Percentiles rank a stretch among this genome's conserved stretches.
Evolutionary conservation across 108 stramenopile species (phyloP).

Genomic region (Nitzschia putrida): DNA sequence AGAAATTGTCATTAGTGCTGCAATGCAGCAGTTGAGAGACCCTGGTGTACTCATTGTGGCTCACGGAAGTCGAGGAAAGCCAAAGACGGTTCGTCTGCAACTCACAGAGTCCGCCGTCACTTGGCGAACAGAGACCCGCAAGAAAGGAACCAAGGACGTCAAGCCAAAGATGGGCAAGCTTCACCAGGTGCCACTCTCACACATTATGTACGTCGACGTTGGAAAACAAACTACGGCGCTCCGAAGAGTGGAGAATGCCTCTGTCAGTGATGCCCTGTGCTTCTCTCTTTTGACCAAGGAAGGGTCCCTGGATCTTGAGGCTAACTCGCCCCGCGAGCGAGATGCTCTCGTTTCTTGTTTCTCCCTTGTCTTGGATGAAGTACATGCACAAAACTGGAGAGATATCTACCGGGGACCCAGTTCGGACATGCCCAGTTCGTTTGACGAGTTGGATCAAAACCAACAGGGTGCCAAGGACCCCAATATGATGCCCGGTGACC

Average conservation of each 20-base stretch:
- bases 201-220: slow-evolving; percentile 89
- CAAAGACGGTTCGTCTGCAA: slow-evolving; percentile 80
- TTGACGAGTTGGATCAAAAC: slow-evolving; percentile 69
- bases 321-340: slow-evolving; percentile 72
- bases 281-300: slow-evolving; percentile 86
- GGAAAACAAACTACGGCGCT: slow-evolving; percentile 86
- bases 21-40: slow-evolving; percentile 86
- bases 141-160: slow-evolving; percentile 50
- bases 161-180: slow-evolving; percentile 79
- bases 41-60: slow-evolving; percentile 81
- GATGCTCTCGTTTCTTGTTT: slow-evolving; percentile 85
- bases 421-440: slow-evolving; percentile 84
- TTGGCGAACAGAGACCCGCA: slow-evolving; percentile 83
- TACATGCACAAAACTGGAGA: slow-evolving; percentile 88
- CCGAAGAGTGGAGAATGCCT: slow-evolving; percentile 80
- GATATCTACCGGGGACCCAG: slow-evolving; percentile 84
- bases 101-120: slow-evolving; percentile 79
- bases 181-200: slow-evolving; percentile 80
- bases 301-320: slow-evolving; percentile 81
- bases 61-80: slow-evolving; percentile 80
- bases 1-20: slow-evolving; percentile 76
- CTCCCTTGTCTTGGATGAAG: slow-evolving; percentile 82
- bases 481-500: slow-evolving; percentile 2
- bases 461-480: slow-evolving; percentile 14
- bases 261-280: slow-evolving; percentile 70